These are phyloP conservation scores for Hymenoscyphus repandus DNA, from an alignment of 2,329 filamentous ascomycete species.

Conservation along the genomic window DNA sequence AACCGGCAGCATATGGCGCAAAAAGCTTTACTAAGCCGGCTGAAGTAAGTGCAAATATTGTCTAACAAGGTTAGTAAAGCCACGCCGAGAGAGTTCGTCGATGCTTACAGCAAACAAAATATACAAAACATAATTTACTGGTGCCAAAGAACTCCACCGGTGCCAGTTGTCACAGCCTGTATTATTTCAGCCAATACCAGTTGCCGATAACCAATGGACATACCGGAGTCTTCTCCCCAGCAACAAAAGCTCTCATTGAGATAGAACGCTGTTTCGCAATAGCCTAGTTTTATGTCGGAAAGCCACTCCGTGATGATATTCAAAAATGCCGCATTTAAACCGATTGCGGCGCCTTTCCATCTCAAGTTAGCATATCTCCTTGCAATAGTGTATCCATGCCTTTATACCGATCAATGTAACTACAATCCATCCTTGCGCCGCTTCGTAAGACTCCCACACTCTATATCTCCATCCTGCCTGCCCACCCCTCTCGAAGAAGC, in stretches of 20 bases:
- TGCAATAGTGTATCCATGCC: not conserved
- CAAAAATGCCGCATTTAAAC: conserved; percentile 84
- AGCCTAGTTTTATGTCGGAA: conserved; percentile 90
- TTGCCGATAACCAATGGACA: conserved; percentile 9
- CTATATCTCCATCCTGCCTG: conserved; percentile 73
- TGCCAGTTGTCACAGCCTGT: conserved; percentile 83
- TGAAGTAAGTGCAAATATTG: conserved; percentile 74
- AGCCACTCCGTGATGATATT: conserved; percentile 98
- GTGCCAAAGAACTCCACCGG: conserved; percentile 73
- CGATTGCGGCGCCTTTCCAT: conserved; percentile 68
- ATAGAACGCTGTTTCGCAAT: conserved; percentile 94
- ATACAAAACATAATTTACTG: conserved; percentile 83
- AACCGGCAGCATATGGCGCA: conserved; percentile 92
- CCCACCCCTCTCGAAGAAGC: conserved; percentile 62
- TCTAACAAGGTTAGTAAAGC: conserved; percentile 38
- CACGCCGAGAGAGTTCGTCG: not conserved
- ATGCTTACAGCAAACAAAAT: conserved; percentile 70
- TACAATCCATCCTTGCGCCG: conserved; percentile 96
- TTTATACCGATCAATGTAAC: conserved; percentile 73
- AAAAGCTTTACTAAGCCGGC: conserved; percentile 84
- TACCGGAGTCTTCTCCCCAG: conserved; percentile 87
- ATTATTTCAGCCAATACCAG: no score
- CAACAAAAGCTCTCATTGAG: conserved; percentile 97
- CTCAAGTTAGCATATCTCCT: conserved; percentile 9
- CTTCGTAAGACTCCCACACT: conserved; percentile 84